Conservation (phyloP, 306 rosid species). For the Neltuma alba region DNA sequence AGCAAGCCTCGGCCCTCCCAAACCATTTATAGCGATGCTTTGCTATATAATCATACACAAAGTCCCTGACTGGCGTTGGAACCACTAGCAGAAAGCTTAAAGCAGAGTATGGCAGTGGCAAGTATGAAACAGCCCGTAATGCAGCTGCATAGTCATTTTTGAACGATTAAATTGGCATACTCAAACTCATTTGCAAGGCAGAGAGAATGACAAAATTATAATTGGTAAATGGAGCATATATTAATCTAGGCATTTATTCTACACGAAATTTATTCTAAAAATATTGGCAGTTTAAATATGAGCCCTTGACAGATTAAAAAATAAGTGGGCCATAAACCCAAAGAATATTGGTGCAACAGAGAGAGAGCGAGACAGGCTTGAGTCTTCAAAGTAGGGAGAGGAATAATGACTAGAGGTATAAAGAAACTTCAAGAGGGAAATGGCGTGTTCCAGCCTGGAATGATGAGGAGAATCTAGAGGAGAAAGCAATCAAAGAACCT, state of each 20-base stretch:
- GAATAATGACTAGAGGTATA: background rate
- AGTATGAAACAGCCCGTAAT: constrained; percentile 66
- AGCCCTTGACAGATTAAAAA: background rate
- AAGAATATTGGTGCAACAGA: background rate
- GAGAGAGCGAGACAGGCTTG: background rate
- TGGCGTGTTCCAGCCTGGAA: background rate
- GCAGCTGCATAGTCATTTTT: constrained; percentile 64
- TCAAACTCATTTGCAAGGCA: constrained; percentile 1
- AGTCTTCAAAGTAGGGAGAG: background rate
- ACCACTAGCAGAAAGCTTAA: constrained; percentile 53
- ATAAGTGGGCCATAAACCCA: background rate
- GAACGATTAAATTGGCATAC: constrained; percentile 34
- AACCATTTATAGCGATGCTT: constrained; percentile 61
- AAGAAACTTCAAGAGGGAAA: background rate
- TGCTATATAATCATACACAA: constrained; percentile 64
- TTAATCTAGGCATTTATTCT: background rate
- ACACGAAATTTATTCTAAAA: background rate
- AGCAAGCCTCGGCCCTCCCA: constrained; percentile 64
- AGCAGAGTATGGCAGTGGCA: constrained; percentile 79
- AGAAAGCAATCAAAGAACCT: background rate
- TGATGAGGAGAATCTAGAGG: background rate
- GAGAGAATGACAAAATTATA: constrained; percentile 18
- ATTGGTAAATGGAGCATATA: background rate
- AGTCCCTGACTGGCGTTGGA: constrained; percentile 72
- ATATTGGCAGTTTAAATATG: no score